Evolutionary conservation across 306 rosid species (phyloP), one percentile per base, ranked within the genome.

Genomic region (Prunus padus): DNA sequence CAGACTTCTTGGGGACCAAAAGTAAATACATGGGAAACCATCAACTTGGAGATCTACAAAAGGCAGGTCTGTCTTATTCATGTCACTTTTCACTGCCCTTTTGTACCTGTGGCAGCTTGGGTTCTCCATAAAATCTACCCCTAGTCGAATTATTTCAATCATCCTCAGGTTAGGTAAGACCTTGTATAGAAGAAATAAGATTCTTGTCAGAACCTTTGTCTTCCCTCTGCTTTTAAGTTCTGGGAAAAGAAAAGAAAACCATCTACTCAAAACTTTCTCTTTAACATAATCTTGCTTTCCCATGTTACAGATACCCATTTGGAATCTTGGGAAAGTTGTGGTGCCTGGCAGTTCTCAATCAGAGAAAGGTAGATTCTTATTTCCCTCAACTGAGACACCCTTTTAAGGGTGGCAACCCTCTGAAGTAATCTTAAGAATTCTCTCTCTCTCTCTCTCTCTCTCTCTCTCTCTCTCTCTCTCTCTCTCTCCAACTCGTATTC

Each of bases 261-360:
- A 72, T 51, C 62, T 57, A 60, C 61, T 54, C 61, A 51, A 52
- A 30, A 26, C 60, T 54, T 69, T 72, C 49, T 54, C 76, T 30
- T 84, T 64, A 51, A 25, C 80, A 65, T 25, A 26, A 63, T 76
- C 50, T 62, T 82, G 47, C 61, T 67, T 76, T 65, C 62, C 74
- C 67, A 49, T 75, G 82, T 82, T 83, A 64, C 79, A 85, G 84
- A 75, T 72, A 51, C 46, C 69, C 50, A 68, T 72, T 47, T 79
- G 56, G 84, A 83, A 82, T 72, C 84, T 77, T 73, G 55, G 80
- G 45, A 73, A 84, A 87, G 82, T 46, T 40, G 78, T 76, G 71
- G 44, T 66, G 45, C 81, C 73, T 71, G 80, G 72, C 59, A 80
- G 61, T 77, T 80, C 82, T 82, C 75, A 75, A 83, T 81, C 90